Evolutionary conservation across 495 filamentous ascomycete species (phyloP).

Genomic region (Aspergillus bridgeri): DNA sequence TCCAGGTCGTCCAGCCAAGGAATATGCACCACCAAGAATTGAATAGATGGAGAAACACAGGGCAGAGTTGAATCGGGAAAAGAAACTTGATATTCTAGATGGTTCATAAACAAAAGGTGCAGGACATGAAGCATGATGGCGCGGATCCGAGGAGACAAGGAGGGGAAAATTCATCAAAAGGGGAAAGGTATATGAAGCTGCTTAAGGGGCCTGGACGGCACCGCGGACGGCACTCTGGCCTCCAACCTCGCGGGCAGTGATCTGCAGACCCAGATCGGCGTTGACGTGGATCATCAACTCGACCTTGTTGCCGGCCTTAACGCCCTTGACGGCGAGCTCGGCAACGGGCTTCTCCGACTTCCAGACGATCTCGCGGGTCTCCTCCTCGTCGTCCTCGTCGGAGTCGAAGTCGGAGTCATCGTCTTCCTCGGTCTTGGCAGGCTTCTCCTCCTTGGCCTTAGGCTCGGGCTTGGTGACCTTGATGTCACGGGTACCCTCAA

Average conservation of each 20-base stretch:
- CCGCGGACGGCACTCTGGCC: conserved; percentile 82
- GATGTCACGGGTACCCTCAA: conserved; percentile 83
- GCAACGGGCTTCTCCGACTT: conserved; percentile 80
- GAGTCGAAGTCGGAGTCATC: conserved; percentile 64
- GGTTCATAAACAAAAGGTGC: conserved; percentile 1
- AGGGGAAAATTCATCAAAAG: conserved; percentile 12
- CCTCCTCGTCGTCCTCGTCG: conserved; percentile 71
- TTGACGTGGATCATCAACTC: conserved; percentile 88
- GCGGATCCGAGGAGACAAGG: conserved; percentile 7
- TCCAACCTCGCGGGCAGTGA: conserved; percentile 81
- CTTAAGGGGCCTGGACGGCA: conserved; percentile 49
- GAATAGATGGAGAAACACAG: not conserved
- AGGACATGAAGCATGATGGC: conserved; percentile 6
- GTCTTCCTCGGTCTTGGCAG: conserved; percentile 54
- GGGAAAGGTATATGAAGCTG: conserved; percentile 25
- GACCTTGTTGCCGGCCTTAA: conserved; percentile 86
- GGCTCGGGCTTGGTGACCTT: conserved; percentile 83
- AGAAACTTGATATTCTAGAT: conserved; percentile 10
- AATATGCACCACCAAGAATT: not conserved
- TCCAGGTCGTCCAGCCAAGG: not conserved
- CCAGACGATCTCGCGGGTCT: conserved; percentile 87
- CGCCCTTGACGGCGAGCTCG: conserved; percentile 75
- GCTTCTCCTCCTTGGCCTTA: conserved; percentile 65
- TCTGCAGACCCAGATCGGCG: conserved; percentile 69
- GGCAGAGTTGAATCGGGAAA: not conserved